These are phyloP conservation scores for Arxiozyma slooffiae DNA, from an alignment of 1,139 yeast genomes.

Conservation along the genomic window DNA sequence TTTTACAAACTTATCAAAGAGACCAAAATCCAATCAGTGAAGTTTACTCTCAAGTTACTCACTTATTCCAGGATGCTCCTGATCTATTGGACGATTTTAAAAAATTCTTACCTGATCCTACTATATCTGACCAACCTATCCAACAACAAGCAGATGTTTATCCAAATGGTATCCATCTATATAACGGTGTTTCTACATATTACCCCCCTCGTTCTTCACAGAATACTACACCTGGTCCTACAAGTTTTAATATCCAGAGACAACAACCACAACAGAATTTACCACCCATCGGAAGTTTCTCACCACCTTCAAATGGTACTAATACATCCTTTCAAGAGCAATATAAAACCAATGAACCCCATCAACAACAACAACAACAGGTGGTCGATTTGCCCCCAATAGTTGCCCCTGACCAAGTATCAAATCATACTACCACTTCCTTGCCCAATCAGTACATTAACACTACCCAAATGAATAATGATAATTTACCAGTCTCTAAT, in stretches of 20 bases:
- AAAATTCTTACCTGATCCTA: conserved; percentile 89
- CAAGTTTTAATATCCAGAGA: neutral
- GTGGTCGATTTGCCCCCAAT: conserved; percentile 13
- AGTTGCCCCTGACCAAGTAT: conserved; percentile 8
- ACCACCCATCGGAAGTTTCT: conserved; percentile 95
- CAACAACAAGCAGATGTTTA: conserved; percentile 4
- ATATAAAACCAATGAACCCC: neutral
- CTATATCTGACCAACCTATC: conserved; percentile 29
- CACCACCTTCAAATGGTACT: conserved; percentile 49
- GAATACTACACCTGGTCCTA: conserved; percentile 1
- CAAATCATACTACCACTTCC: neutral
- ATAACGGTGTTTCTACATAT: conserved; percentile 11
- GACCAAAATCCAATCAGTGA: conserved; percentile 93
- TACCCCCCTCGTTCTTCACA: conserved; percentile 8
- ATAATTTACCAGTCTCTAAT: conserved; percentile 33
- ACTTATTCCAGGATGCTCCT: conserved; percentile 83
- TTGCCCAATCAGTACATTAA: conserved; percentile 4
- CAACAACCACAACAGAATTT: conserved; percentile 38
- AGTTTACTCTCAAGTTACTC: conserved; percentile 87
- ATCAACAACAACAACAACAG: conserved; percentile 1
- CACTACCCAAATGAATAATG: conserved; percentile 13
- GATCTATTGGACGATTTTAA: conserved; percentile 90
- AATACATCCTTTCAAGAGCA: conserved; percentile 13
- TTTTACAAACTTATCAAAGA: conserved; percentile 88
- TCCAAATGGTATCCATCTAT: neutral